Percentiles rank a stretch among this genome's conserved stretches.
These are phyloP conservation scores for Cinnamomum chago DNA, from an alignment of 164 flowering plant genomes.

Conservation along the genomic window DNA sequence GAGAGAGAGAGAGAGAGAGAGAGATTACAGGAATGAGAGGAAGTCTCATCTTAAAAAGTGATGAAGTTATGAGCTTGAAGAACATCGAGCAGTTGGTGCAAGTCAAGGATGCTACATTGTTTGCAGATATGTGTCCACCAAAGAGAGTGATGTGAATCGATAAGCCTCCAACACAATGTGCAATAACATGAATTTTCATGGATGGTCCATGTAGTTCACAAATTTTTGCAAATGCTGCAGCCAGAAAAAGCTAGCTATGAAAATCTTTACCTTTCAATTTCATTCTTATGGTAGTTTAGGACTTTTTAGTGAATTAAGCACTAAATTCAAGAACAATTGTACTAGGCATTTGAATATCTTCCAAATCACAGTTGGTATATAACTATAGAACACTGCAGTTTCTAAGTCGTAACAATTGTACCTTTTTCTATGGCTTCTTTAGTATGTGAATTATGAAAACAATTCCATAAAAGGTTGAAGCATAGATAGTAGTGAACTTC, in stretches of 20 bases:
- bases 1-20: no score
- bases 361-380: no score
- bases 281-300: not conserved
- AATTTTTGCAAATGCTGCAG: slow-evolving; percentile 41
- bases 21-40: slow-evolving; percentile 33
- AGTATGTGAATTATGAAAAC: no score
- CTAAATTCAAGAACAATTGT: no score
- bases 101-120: slow-evolving; percentile 41
- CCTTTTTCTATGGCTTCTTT: no score
- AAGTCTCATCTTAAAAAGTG: slow-evolving; percentile 55
- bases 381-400: no score
- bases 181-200: slow-evolving; percentile 43
- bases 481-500: no score
- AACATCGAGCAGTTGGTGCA: slow-evolving; percentile 72
- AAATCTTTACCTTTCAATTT: not conserved
- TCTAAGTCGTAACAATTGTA: no score
- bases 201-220: slow-evolving; percentile 31
- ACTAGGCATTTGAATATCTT: no score
- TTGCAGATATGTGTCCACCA: slow-evolving; percentile 52
- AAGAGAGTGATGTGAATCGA: slow-evolving; percentile 55
- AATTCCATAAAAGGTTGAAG: no score
- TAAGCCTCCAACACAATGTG: slow-evolving; percentile 64
- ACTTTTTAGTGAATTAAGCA: not conserved
- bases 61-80: slow-evolving; percentile 40
- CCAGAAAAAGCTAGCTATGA: not conserved